phyloP scores from a whole-genome alignment of 345 rosid species.

The Hibiscus tridactylites region DNA sequence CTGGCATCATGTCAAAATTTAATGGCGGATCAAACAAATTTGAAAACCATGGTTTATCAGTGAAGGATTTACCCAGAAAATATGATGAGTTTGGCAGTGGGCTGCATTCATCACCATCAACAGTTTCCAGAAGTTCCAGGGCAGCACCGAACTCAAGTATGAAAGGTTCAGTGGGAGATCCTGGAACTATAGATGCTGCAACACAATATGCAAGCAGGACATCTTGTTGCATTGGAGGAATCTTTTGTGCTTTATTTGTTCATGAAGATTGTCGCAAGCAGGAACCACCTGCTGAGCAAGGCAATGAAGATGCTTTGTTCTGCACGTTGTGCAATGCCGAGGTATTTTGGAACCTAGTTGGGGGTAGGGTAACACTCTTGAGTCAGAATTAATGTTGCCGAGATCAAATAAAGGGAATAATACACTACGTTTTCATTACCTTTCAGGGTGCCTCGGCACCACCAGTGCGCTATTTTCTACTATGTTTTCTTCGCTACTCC shows the following conservation, averaged over 20 bases:
- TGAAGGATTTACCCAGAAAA: conserved; percentile 33
- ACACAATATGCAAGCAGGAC: conserved; percentile 19
- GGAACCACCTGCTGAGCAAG: conserved; percentile 44
- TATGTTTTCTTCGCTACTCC: neutral
- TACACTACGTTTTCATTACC: neutral
- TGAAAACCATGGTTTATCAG: conserved; percentile 32
- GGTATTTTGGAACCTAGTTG: conserved; percentile 34
- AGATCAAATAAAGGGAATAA: neutral
- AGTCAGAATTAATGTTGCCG: neutral
- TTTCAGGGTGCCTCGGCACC: neutral
- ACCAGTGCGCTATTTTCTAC: neutral
- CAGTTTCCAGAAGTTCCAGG: conserved; percentile 66
- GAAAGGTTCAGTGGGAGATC: conserved; percentile 56
- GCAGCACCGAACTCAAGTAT: conserved; percentile 55
- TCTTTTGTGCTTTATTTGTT: conserved; percentile 69
- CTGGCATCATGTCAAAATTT: conserved; percentile 87
- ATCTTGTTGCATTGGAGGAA: conserved; percentile 42
- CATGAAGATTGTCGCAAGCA: conserved; percentile 83
- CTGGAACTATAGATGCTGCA: conserved; percentile 26
- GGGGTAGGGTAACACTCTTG: neutral
- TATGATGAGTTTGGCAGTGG: conserved; percentile 55
- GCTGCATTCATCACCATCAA: conserved; percentile 60
- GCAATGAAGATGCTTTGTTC: conserved; percentile 78
- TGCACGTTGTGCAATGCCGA: conserved; percentile 95
- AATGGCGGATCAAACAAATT: conserved; percentile 23